phyloP scores from a whole-genome alignment of 352 stramenopile genomes.

The Plasmopara muralis region DNA sequence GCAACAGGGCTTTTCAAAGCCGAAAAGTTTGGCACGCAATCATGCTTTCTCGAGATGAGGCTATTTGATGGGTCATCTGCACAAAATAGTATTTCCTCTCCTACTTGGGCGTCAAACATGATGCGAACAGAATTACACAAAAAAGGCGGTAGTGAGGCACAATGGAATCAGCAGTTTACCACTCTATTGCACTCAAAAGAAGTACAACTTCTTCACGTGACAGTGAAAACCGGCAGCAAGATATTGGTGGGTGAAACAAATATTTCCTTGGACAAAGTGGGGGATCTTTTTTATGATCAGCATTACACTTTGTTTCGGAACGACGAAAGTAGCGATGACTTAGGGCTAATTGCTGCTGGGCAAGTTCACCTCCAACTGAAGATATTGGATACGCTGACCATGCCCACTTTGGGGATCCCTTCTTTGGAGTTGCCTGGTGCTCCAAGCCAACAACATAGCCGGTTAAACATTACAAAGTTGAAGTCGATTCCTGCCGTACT shows the following conservation, averaged over 20 bases:
- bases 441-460: slow-evolving; percentile 1
- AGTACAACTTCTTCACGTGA: slow-evolving; percentile 40
- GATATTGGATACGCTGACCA: slow-evolving; percentile 32
- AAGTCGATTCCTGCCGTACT: slow-evolving; percentile 38
- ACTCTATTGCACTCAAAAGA: slow-evolving; percentile 43
- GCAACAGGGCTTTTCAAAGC: slow-evolving; percentile 53
- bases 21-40: slow-evolving; percentile 76
- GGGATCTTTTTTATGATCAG: slow-evolving; percentile 50
- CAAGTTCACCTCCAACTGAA: slow-evolving; percentile 68
- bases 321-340: slow-evolving; percentile 12
- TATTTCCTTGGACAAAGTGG: slow-evolving; percentile 38
- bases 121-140: slow-evolving; percentile 65
- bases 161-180: slow-evolving; percentile 81
- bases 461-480: slow-evolving; percentile 6
- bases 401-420: slow-evolving; percentile 14
- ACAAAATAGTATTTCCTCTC: slow-evolving; percentile 5
- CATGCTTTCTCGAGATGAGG: slow-evolving; percentile 56
- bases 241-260: slow-evolving; percentile 54
- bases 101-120: slow-evolving; percentile 17
- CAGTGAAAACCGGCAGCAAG: slow-evolving; percentile 62
- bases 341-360: slow-evolving; percentile 25
- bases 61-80: slow-evolving; percentile 21
- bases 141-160: slow-evolving; percentile 72
- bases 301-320: slow-evolving; percentile 46
- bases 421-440: slow-evolving; percentile 25